Base-by-base conservation (phyloP, 371 early-diverging fungal species). In the Apophysomyces elegans region DNA sequence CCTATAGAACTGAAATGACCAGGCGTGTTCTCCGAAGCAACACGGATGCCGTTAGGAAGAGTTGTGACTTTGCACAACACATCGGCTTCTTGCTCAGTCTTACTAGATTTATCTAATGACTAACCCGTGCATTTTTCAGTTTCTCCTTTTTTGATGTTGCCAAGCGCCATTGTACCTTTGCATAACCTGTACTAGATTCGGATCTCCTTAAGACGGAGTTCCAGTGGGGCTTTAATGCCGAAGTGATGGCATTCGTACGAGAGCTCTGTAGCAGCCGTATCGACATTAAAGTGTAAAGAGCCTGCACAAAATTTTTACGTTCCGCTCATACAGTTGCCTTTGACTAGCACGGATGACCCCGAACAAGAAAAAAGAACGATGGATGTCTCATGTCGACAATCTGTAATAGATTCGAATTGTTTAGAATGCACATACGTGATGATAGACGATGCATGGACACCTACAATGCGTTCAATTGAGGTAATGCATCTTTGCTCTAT, bases 1-100 rank as follows among this genome's bases (percentile, higher is more conserved):
- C 96, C 97, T 7, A 92, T 78, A 0, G 93, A 90, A 2, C 92
- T 86, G 77, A 97, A 97, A 72, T 96, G 96, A 5, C 96, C 96
- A 4, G 91, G 92, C 13, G 87, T 86, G 46, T 84, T 86, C 73
- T 91, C 88, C 4, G 94, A 90, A 5, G 92, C 90, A 7, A 98
- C 90, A 0, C 92, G 87, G 37, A 98, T 72, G 4, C 97, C 98
- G 74, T 96, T 97, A 9, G 90, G 80, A 4, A 97, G 85, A 26
- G 90, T 90, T 14, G 96, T 92, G 13, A 93, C 80, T 56, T 77
- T 74, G 62, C 78, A 73, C 11, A 73, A 63, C 14, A 73, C 78
- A 35, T 80, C 73, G 61, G 75, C 68, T 4, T 77, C 65, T 47
- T 79, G 83, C 80, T 63, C 75, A 83, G 63, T 83, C 79, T 64